Conservation (phyloP, 306 rosid species). For the Trifolium dubium region DNA sequence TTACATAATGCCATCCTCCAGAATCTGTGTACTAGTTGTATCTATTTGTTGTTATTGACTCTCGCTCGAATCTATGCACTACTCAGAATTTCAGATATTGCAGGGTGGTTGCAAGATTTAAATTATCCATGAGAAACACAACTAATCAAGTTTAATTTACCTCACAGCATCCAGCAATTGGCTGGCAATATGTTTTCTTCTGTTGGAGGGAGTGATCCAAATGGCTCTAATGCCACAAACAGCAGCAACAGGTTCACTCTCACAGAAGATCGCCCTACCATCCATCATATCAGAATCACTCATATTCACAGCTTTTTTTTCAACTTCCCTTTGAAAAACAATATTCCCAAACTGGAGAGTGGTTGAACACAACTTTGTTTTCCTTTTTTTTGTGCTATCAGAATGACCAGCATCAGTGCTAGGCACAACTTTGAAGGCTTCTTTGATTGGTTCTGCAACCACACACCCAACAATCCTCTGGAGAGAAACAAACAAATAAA, state of each 20-base stretch:
- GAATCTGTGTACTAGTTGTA: conserved; percentile 4
- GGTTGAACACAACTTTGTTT: conserved; percentile 37
- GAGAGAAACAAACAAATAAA: conserved; percentile 64
- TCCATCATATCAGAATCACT: conserved; percentile 48
- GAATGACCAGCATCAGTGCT: conserved; percentile 41
- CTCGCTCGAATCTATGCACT: not conserved
- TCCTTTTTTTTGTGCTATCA: conserved; percentile 37
- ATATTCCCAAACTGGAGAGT: conserved; percentile 71
- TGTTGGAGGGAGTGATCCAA: conserved; percentile 84
- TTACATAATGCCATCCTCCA: not conserved
- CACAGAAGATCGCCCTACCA: conserved; percentile 64
- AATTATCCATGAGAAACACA: not conserved
- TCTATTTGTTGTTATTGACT: conserved; percentile 1
- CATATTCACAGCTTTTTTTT: conserved; percentile 43
- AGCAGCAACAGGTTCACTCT: conserved; percentile 62
- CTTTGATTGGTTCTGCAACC: conserved; percentile 69
- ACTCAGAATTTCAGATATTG: conserved; percentile 6
- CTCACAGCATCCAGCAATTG: conserved; percentile 78
- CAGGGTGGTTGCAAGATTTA: not conserved
- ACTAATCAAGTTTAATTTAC: conserved; percentile 43
- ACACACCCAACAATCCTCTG: conserved; percentile 68
- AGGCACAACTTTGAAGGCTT: conserved; percentile 69
- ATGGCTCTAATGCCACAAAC: conserved; percentile 84
- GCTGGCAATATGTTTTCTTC: conserved; percentile 75
- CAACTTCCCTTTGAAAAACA: conserved; percentile 68